Evolutionary conservation across 202 grass and related monocot genomes (phyloP).

Genomic region (Zoysia matrella): DNA sequence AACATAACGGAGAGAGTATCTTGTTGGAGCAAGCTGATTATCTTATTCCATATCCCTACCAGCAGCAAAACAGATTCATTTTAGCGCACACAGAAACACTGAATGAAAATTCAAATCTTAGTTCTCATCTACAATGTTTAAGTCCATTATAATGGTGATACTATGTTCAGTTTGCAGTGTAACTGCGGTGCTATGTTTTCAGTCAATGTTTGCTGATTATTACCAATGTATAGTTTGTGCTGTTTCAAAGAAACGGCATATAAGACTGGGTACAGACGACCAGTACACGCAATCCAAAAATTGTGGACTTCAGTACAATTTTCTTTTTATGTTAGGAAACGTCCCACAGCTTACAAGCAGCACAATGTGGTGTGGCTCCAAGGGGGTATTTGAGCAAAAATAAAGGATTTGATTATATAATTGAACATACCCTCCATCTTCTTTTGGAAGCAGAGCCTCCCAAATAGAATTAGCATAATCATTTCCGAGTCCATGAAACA

Average conservation of each 20-base stretch:
- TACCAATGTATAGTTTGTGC: background rate
- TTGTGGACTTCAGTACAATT: background rate
- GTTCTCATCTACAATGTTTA: conserved; percentile 3
- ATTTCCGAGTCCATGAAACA: conserved; percentile 70
- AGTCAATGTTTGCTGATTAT: background rate
- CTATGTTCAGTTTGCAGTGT: background rate
- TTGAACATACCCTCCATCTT: background rate
- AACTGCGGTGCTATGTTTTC: background rate
- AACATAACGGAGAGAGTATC: conserved; percentile 15
- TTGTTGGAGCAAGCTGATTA: background rate
- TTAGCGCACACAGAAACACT: conserved; percentile 5
- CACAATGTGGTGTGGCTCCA: background rate
- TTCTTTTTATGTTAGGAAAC: background rate
- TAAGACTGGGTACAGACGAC: background rate
- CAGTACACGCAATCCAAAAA: background rate
- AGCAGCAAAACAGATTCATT: conserved; percentile 5
- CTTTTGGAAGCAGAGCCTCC: no score
- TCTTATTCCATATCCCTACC: no score
- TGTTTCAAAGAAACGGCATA: conserved; percentile 6
- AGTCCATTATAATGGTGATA: background rate
- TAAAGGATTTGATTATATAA: background rate
- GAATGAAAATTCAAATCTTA: conserved; percentile 17
- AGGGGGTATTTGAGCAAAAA: conserved; percentile 12
- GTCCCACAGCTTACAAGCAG: conserved; percentile 4
- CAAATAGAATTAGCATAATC: no score